Evolutionary conservation across 441 rosid genomes (phyloP), one percentile per base, ranked within the genome.

Genomic region (Sinapis alba): DNA sequence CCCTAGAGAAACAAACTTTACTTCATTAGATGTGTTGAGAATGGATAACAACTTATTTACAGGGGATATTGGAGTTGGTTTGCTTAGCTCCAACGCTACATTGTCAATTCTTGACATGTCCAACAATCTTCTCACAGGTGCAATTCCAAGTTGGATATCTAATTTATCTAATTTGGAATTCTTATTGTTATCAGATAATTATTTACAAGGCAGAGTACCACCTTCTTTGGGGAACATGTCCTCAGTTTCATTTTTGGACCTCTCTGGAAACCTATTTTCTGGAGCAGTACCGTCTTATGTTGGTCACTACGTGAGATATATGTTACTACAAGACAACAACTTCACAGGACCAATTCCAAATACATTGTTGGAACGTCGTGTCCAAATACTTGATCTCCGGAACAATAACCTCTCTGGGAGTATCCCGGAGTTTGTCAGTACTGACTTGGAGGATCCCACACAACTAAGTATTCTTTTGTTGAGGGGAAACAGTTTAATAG

Each of bases 111-210:
- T 76, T 5, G 75, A 76, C 64, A 13, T 41, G 4, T 69, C 78
- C 4, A 59, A 69, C 76, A 80, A 80, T 8, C 0, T 0, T 2
- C 4, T 73, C 0, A 11, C 7, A 0, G 78, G 79, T 50, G 9
- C 30, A 6, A 26, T 79, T 58, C 72, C 79, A n/a, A 7, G 20
- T 62, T 74, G 64, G 68, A 19, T 79, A 7, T 20, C 56, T n/a
- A 51, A 78, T 7, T 54, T 54, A 30, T 28, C 12, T 27, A n/a
- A n/a, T n/a, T n/a, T n/a, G n/a, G n/a, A n/a, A n/a, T n/a, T n/a
- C n/a, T n/a, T n/a, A n/a, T n/a, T 11, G 26, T 1, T 67, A 62
- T 53, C 67, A 8, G 54, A 54, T 5, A 75, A 79, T 26, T 11
- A 6, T 0, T n/a, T 43, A n/a, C 18, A 43, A 43, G 51, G 51